Base-by-base conservation (phyloP, 352 stramenopile genomes). In the Phytophthora ohioensis region DNA sequence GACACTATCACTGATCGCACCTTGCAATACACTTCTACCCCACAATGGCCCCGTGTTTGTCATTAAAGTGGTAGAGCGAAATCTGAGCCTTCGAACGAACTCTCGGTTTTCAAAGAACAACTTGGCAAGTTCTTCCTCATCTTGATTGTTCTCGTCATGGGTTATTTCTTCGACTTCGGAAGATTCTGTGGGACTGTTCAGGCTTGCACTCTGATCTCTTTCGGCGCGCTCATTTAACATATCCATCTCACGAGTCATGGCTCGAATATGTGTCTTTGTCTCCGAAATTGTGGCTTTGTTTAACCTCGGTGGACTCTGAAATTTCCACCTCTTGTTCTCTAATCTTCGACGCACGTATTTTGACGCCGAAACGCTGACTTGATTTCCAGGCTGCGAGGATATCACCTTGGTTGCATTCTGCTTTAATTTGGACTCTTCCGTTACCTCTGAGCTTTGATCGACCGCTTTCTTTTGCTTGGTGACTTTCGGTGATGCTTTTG, bases 1-100 rank as follows among this genome's bases (percentile, higher is more conserved):
- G 30, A 97, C 76, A 48, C 89, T 97, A 45, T 98, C 91, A 31
- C 82, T 85, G 5, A 98, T 77, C 2, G 89, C 71, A 6, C 84
- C 87, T 65, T 95, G 81, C 5, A 91, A 71, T 4, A 98, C 76
- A 39, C 91, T 85, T 41, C 91, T 80, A 3, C 94, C 94, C 95
- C 95, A 99, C 0, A 98, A 75, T 13, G 83, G 87, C 2, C 87
- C 91, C 5, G 92, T 98, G 76, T 98, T 98, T 55, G 80, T 79
- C 80, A 96, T 94, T 34, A 95, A 67, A 32, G 84, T 75, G 2
- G 87, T 82, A 10, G 77, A 81, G 32, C 82, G 71, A 59, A 96
- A 94, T 13, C 86, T 85, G 62, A 89, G 73, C 38, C 82, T 90
- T 43, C 79, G 78, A 59, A 91, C 78, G 42, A 89, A 83, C 60